These are phyloP conservation scores for Syzygium oleosum DNA, from an alignment of 345 rosid genomes.

Conservation along the genomic window DNA sequence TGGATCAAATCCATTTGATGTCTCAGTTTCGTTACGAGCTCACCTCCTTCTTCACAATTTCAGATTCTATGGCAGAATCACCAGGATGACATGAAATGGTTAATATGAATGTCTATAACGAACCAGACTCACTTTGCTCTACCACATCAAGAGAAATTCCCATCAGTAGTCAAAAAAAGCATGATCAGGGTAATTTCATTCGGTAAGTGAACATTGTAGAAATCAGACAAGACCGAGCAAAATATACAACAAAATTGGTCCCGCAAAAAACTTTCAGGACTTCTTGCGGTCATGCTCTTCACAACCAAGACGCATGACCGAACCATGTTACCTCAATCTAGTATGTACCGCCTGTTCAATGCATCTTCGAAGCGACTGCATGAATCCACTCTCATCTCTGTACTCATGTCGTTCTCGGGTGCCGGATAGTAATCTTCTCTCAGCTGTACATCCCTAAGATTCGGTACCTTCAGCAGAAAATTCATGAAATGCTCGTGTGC, in stretches of 20 bases:
- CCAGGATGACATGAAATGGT: not conserved
- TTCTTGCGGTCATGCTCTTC: not conserved
- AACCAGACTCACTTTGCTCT: not conserved
- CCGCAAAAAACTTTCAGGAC: not conserved
- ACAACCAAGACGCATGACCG: not conserved
- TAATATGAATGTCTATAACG: not conserved
- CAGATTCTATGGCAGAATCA: not conserved
- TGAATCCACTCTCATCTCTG: conserved; percentile 81
- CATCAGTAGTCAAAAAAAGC: not conserved
- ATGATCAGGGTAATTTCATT: not conserved
- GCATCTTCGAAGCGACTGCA: conserved; percentile 84
- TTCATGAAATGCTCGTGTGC: conserved; percentile 90
- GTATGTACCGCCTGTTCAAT: conserved; percentile 45
- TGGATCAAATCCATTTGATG: not conserved
- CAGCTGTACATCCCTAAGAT: conserved; percentile 79
- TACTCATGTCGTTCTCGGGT: conserved; percentile 80
- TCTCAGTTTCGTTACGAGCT: not conserved
- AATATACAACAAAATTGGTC: not conserved
- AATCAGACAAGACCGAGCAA: not conserved
- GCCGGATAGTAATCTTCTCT: conserved; percentile 94
- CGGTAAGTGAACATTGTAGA: not conserved
- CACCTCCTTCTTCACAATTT: not conserved
- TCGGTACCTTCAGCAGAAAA: conserved; percentile 43
- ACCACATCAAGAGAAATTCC: not conserved
- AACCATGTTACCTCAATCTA: conserved; percentile 32